These are phyloP conservation scores for Exserohilum turcica DNA, from an alignment of 2,329 filamentous ascomycete genomes.

Conservation along the genomic window DNA sequence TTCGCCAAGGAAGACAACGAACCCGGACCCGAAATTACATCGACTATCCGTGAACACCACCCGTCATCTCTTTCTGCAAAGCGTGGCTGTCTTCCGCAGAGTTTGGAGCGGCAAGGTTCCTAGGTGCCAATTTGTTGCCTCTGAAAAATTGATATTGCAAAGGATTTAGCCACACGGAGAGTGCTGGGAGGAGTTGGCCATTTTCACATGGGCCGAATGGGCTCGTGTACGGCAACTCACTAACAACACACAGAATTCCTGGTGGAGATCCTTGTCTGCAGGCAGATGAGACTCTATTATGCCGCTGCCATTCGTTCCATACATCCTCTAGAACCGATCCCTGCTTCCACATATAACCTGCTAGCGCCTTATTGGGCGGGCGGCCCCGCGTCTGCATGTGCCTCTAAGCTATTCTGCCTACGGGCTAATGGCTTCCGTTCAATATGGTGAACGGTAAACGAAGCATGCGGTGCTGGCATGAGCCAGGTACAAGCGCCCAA, in stretches of 20 bases:
- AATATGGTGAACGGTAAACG: neutral
- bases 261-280: neutral
- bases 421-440: constrained; percentile 1
- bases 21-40: neutral
- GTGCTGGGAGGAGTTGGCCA: neutral
- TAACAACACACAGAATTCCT: neutral
- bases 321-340: neutral
- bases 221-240: neutral
- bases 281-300: neutral
- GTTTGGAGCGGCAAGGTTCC: neutral
- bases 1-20: neutral
- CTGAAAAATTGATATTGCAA: neutral
- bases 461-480: constrained; percentile 5
- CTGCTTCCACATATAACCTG: constrained; percentile 1
- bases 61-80: neutral
- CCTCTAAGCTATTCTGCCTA: neutral
- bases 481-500: constrained; percentile 2
- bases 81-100: neutral
- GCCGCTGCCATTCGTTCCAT: constrained; percentile 2
- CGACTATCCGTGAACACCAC: neutral
- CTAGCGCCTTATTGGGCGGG: neutral
- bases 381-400: constrained; percentile 2
- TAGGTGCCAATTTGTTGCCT: neutral
- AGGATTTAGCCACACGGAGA: neutral
- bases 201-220: neutral